phyloP scores from a whole-genome alignment of 805 yeast species.

The Hanseniaspora occidentalis region DNA sequence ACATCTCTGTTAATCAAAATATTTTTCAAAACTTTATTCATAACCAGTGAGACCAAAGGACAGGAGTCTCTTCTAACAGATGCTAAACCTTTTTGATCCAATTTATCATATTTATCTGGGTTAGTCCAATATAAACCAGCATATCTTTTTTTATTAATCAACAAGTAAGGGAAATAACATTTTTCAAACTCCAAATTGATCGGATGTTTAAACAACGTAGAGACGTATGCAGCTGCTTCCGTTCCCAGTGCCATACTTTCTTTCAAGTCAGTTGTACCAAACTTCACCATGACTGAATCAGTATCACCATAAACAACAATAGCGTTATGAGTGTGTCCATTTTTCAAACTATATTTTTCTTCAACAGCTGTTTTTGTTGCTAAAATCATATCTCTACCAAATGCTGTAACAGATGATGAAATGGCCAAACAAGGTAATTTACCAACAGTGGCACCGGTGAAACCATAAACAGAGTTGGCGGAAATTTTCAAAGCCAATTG shows the following conservation, averaged over 20 bases:
- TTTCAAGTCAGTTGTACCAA: constrained; percentile 69
- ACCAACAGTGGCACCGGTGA: constrained; percentile 98
- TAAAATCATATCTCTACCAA: constrained; percentile 96
- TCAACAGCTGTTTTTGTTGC: constrained; percentile 79
- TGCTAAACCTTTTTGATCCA: constrained; percentile 98
- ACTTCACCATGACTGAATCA: constrained; percentile 97
- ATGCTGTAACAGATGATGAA: constrained; percentile 90
- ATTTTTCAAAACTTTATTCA: constrained; percentile 76
- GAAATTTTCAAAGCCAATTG: constrained; percentile 93
- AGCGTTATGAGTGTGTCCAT: constrained; percentile 78
- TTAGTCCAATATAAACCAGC: constrained; percentile 96
- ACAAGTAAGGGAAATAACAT: constrained; percentile 85
- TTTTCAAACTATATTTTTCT: constrained; percentile 59
- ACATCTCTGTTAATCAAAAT: constrained; percentile 84
- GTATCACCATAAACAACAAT: constrained; percentile 96
- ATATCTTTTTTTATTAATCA: constrained; percentile 91
- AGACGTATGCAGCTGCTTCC: constrained; percentile 85
- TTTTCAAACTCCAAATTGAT: constrained; percentile 94
- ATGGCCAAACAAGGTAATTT: constrained; percentile 93
- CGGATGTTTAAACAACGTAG: constrained; percentile 67
- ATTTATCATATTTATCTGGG: constrained; percentile 83
- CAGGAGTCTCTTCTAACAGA: constrained; percentile 98
- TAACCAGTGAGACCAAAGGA: constrained; percentile 84
- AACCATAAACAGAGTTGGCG: constrained; percentile 97
- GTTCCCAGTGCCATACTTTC: constrained; percentile 87